These are phyloP conservation scores for Passalora sequoiae DNA, from an alignment of 2,329 filamentous ascomycete species.

Conservation along the genomic window DNA sequence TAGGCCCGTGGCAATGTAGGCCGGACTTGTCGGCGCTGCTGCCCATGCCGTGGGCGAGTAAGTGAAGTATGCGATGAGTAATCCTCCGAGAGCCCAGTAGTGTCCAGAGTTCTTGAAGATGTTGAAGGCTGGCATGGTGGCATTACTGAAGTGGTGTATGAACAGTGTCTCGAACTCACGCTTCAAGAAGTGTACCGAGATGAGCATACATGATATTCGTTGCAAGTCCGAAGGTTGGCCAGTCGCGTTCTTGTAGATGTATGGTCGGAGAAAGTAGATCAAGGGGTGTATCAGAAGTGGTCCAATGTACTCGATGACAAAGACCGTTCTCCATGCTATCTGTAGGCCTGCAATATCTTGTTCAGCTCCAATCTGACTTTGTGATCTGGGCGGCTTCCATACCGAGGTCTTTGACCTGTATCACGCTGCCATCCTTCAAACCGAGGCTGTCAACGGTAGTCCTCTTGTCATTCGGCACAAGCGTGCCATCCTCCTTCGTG, in stretches of 20 bases:
- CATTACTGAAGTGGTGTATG: conserved; percentile 88
- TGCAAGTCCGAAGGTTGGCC: conserved; percentile 59
- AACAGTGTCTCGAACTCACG: conserved; percentile 92
- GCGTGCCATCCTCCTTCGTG: conserved; percentile 59
- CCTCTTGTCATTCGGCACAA: conserved; percentile 52
- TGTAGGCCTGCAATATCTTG: conserved; percentile 61
- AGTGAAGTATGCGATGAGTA: conserved; percentile 76
- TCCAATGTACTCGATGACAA: conserved; percentile 89
- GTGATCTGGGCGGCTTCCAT: conserved; percentile 31
- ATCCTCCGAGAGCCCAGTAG: conserved; percentile 83
- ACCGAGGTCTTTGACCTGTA: conserved; percentile 94
- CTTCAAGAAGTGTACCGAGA: conserved; percentile 83
- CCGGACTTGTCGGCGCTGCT: conserved; percentile 42
- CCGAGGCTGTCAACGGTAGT: conserved; percentile 52
- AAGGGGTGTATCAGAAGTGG: conserved; percentile 82
- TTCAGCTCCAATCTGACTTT: conserved; percentile 1
- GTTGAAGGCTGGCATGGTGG: conserved; percentile 86
- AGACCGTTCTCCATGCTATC: conserved; percentile 88
- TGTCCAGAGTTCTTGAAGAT: conserved; percentile 93
- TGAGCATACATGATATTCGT: conserved; percentile 65
- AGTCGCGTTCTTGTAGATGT: conserved; percentile 57
- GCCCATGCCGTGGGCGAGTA: conserved; percentile 71
- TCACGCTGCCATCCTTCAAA: conserved; percentile 53
- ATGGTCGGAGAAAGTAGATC: conserved; percentile 64
- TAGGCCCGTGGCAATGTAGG: conserved; percentile 62